Evolutionary conservation across 345 rosid genomes (phyloP), one percentile per base, ranked within the genome.

Genomic region (Toxicodendron radicans): DNA sequence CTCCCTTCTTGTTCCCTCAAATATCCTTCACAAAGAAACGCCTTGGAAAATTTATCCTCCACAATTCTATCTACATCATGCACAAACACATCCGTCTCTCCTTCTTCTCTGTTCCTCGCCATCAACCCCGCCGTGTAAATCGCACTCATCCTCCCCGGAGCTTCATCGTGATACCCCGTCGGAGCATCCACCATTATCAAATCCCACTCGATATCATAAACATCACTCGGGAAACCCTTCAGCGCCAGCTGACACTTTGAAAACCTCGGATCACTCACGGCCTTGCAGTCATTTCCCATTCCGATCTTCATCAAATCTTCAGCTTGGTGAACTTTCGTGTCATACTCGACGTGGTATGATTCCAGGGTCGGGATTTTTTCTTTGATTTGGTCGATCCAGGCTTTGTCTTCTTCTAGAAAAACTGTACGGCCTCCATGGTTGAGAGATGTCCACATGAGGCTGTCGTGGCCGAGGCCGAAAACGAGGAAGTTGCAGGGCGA

Each of bases 121-220:
- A 95, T 81, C 83, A 95, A 66, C 67, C 97, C 97, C 14, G 97
- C 97, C 3, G 94, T 90, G 77, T 90, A 95, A 4, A 92, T 91
- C 10, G 97, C 97, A 3, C 76, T 77, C 99, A 95, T 92, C 74
- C 99, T 71, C 80, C 99, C 97, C 7, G 97, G 99, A 10, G 99
- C 90, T 35, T 80, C 88, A 12, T 87, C 87, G 20, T 86, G 85
- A 64, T 85, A 95, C 78, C 97, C 99, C 0, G 99, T 95, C 0
- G 99, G 97, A 17, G 99, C 97, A 63, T 95, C 97, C 66, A 92
- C 95, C 97, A 95, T 95, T 45, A 92, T 95, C 84, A 95, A 43
- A 82, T 95, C 97, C 99, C 99, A 95, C 51, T 85, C 92, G 7
- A 57, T 32, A 9, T 88, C 91, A 66, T 92, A 92, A 4, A 92